Evolutionary conservation across 169 alveolate genomes (phyloP), one percentile per base, ranked within the genome.

Genomic region (Eimeria brunetti): DNA sequence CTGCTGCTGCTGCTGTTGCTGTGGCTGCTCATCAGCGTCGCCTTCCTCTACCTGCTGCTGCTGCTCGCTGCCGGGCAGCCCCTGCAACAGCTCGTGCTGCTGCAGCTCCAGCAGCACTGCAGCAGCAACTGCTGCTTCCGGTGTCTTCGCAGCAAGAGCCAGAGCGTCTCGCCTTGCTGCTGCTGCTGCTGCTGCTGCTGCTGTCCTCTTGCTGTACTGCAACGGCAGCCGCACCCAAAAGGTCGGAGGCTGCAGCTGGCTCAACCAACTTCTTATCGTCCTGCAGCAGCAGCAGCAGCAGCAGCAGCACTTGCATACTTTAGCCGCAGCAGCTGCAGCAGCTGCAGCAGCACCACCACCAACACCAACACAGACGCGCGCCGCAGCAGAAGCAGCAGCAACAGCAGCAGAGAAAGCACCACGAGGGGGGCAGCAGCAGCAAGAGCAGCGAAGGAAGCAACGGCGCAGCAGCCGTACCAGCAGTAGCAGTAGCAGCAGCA

Each of bases 171-270:
- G 69, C 1, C 46, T 49, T 24, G 89, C 62, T 46, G 89, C 62
- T 46, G 89, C 69, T 80, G 89, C 41, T 80, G 75, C 91, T 18
- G 91, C 75, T 58, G 53, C 58, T 30, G 51, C 91, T 30, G 4
- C 76, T n/a, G 75, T 30, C 14, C 20, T 22, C 30, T 60, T 33
- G 62, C 86, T 53, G 81, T 75, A 73, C 85, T 44, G 78, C 78
- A 75, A 80, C 36, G 95, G 95, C 81, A 73, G 64, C 33, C 80
- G 88, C 62, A 89, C 49, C 95, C 94, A 89, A 51, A 89, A 38
- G 9, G 88, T 53, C 33, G 94, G 94, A 24, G 94, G 94, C 88
- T 89, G 94, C 88, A 89, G 88, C 94, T 89, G 94, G 44, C 36
- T 16, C 30, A 89, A 75, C 71, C 85, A 75, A 24, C 56, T 41